phyloP scores from a whole-genome alignment of 2,329 filamentous ascomycete genomes.

The Aquanectria penicillioides region DNA sequence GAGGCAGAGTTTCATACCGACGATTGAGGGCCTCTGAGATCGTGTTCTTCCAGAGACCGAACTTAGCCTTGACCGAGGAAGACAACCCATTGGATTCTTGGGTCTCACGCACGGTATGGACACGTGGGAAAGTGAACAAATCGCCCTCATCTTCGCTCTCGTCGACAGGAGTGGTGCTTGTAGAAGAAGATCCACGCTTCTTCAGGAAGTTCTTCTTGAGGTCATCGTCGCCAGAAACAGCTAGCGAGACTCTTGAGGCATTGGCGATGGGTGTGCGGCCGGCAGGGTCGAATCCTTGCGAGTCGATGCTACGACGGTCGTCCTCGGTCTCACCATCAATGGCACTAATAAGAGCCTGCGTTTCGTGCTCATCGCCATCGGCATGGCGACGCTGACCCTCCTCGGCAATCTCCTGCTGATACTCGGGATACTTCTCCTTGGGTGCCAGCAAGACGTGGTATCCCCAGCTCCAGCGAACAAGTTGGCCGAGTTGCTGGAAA shows the following conservation, averaged over 20 bases:
- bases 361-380: slow-evolving; percentile 55
- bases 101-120: slow-evolving; percentile 55
- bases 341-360: slow-evolving; percentile 53
- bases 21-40: slow-evolving; percentile 36
- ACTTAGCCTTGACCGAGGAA: slow-evolving; percentile 45
- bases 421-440: slow-evolving; percentile 76
- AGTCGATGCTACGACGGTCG: slow-evolving; percentile 52
- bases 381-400: slow-evolving; percentile 69
- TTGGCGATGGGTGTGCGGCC: slow-evolving; percentile 65
- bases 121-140: slow-evolving; percentile 71
- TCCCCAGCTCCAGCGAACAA: slow-evolving; percentile 98
- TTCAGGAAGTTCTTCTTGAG: slow-evolving; percentile 45
- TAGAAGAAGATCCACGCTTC: slow-evolving; percentile 35
- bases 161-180: slow-evolving; percentile 41
- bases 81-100: slow-evolving; percentile 52
- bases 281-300: slow-evolving; percentile 62
- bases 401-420: slow-evolving; percentile 63
- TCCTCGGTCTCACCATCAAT: slow-evolving; percentile 50
- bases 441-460: slow-evolving; percentile 95
- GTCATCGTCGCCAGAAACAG: slow-evolving; percentile 60
- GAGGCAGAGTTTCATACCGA: slow-evolving; percentile 52
- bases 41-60: slow-evolving; percentile 34
- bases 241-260: slow-evolving; percentile 60
- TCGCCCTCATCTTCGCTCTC: slow-evolving; percentile 53
- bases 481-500: slow-evolving; percentile 95